Base-by-base conservation (phyloP, 768 basidiomycete species). In the Glaciozyma martinii region DNA sequence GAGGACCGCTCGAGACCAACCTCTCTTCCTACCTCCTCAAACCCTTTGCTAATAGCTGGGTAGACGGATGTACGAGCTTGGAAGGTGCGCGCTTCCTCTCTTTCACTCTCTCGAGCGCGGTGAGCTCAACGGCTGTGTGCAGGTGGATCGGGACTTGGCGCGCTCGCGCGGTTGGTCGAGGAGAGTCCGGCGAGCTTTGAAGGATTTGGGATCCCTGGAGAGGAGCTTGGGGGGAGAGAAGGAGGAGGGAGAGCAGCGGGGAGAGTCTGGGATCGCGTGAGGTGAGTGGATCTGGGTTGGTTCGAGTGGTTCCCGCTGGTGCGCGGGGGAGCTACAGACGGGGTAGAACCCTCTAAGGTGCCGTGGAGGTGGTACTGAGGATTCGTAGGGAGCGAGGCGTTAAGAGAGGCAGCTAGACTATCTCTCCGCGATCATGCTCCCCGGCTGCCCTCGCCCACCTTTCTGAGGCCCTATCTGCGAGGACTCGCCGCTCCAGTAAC, bases 21-120 rank as follows among this genome's bases (percentile, higher is more conserved):
- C 77, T 95, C 67, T 89, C 88, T 32, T 86, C 84, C n/a, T 98
- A 94, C 79, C 79, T 95, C 59, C 76, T 95, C 75, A 98, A 97
- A 74, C 82, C 88, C 12, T 79, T 76, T 68, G 75, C 79, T 43
- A 73, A 80, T 15, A 73, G 78, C 13, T 97, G 93, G 93, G 80
- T 82, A 65, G 86, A 90, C 54, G 92, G 91, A 7, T 83, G 87
- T 54, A 69, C 94, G 9, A 87, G 85, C 3, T 75, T 98, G 59
- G 94, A 98, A 79, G 94, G 66, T 70, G 18, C 42, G 61, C 29
- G 6, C 16, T 5, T 46, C 16, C 44, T 46, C 44, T n/a, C 18
- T 46, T 15, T 19, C 44, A 6, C 16, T 6, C 4, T 6, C 44
- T 6, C 5, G 44, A n/a, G 16, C 4, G 18, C 27, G 47, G 50